Percentiles rank a stretch among this genome's conserved stretches.
phyloP scores from a whole-genome alignment of 768 basidiomycete species.

The Rhizopogon vesiculosus region DNA sequence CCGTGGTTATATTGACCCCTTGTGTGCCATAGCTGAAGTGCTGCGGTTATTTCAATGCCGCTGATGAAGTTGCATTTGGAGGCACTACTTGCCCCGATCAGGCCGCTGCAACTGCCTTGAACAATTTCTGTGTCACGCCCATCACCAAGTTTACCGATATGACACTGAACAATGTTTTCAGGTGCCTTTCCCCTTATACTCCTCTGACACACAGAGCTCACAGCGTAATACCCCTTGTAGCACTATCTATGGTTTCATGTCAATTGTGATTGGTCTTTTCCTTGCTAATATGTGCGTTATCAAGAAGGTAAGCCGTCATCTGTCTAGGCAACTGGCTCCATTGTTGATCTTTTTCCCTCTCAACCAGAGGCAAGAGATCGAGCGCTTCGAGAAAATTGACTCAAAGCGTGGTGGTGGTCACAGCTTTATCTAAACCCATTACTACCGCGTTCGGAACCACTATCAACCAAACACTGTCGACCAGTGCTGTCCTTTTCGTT shows the following conservation, averaged over 20 bases:
- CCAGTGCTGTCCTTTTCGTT: neutral
- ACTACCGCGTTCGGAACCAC: neutral
- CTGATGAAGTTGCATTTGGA: conserved; percentile 53
- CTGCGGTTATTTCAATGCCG: conserved; percentile 81
- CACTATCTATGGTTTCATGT: conserved; percentile 80
- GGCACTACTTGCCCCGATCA: conserved; percentile 54
- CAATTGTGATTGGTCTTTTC: conserved; percentile 68
- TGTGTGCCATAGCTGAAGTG: conserved; percentile 56
- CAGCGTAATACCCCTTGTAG: conserved; percentile 22
- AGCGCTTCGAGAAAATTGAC: conserved; percentile 87
- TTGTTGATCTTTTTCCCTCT: conserved; percentile 5
- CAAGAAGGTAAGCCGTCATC: conserved; percentile 50
- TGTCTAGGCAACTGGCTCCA: neutral
- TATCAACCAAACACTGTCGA: neutral
- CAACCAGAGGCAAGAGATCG: conserved; percentile 66
- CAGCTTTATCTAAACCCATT: conserved; percentile 67
- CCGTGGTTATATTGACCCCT: neutral
- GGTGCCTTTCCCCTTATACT: conserved; percentile 43
- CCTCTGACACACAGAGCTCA: neutral
- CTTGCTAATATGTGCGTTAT: conserved; percentile 84
- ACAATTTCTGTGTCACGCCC: conserved; percentile 68
- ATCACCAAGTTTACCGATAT: conserved; percentile 64
- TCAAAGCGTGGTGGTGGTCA: conserved; percentile 83
- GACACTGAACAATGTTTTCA: conserved; percentile 79
- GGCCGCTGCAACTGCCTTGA: conserved; percentile 27